phyloP scores from a whole-genome alignment of 2,329 filamentous ascomycete genomes.

The Hortaea werneckii region DNA sequence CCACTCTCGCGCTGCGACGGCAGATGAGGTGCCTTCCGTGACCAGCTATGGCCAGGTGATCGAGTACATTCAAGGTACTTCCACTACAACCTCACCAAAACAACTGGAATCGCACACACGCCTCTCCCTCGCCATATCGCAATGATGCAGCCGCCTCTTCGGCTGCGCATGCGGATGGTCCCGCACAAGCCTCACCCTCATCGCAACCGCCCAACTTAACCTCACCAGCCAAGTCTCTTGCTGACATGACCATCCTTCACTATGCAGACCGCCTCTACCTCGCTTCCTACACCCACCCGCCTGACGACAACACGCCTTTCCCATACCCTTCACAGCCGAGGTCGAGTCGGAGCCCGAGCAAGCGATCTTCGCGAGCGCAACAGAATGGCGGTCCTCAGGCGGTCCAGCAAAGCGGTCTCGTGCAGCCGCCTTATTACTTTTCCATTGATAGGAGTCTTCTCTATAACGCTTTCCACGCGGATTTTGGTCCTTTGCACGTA shows the following conservation, averaged over 20 bases:
- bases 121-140: neutral
- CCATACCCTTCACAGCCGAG: constrained; percentile 56
- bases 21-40: constrained; percentile 21
- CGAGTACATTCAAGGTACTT: constrained; percentile 86
- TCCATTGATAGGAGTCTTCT: constrained; percentile 73
- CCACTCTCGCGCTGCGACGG: constrained; percentile 15
- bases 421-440: constrained; percentile 78
- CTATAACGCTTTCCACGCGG: constrained; percentile 97
- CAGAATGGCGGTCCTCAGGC: constrained; percentile 41
- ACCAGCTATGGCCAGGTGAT: constrained; percentile 76
- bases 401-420: constrained; percentile 29
- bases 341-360: constrained; percentile 57
- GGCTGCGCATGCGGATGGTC: too few species aligned
- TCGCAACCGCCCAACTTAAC: neutral
- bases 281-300: constrained; percentile 76
- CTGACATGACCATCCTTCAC: constrained; percentile 21
- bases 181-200: neutral
- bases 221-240: constrained; percentile 7
- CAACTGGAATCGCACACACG: neutral
- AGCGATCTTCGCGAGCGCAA: constrained; percentile 58
- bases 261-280: constrained; percentile 82
- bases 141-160: neutral
- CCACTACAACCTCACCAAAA: neutral
- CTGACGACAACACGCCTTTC: constrained; percentile 72
- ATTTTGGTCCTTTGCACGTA: constrained; percentile 95